These are phyloP conservation scores for Aspergillus ochraceus DNA, from an alignment of 2,329 filamentous ascomycete genomes.

Conservation along the genomic window DNA sequence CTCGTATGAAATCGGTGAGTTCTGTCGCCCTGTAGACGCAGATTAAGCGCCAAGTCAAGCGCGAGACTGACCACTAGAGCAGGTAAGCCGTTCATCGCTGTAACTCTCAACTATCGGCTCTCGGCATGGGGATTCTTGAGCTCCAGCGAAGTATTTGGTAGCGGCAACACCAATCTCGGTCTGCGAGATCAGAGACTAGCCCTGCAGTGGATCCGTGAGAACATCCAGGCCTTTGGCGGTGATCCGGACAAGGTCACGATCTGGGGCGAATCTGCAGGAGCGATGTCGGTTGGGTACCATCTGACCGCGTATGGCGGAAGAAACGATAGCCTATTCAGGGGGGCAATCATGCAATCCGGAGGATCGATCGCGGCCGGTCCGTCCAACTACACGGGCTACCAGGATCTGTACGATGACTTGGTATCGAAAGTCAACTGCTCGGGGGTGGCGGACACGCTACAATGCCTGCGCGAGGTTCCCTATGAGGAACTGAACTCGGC, in stretches of 20 bases:
- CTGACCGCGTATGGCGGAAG: constrained; percentile 56
- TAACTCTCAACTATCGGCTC: constrained; percentile 57
- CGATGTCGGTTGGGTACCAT: constrained; percentile 51
- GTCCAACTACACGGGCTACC: constrained; percentile 38
- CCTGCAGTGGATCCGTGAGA: constrained; percentile 39
- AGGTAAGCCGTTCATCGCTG: constrained; percentile 54
- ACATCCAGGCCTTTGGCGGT: constrained; percentile 37
- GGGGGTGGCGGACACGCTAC: constrained; percentile 56
- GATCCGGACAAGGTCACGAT: constrained; percentile 39
- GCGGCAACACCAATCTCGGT: constrained; percentile 59
- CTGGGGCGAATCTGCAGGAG: constrained; percentile 61
- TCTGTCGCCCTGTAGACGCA: background rate
- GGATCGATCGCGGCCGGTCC: constrained; percentile 51
- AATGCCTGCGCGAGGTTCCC: constrained; percentile 63
- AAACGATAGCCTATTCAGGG: constrained; percentile 56
- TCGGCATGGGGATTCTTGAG: constrained; percentile 55
- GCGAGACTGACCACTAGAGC: background rate
- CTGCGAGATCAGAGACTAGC: constrained; percentile 39
- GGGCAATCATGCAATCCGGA: constrained; percentile 53
- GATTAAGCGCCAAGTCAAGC: background rate
- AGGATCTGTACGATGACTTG: constrained; percentile 61
- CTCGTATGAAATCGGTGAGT: constrained; percentile 47
- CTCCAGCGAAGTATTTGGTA: constrained; percentile 43
- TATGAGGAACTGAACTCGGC: constrained; percentile 59
- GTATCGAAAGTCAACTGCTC: constrained; percentile 62